phyloP scores from a whole-genome alignment of 345 rosid species.

The Sonneratia alba region DNA sequence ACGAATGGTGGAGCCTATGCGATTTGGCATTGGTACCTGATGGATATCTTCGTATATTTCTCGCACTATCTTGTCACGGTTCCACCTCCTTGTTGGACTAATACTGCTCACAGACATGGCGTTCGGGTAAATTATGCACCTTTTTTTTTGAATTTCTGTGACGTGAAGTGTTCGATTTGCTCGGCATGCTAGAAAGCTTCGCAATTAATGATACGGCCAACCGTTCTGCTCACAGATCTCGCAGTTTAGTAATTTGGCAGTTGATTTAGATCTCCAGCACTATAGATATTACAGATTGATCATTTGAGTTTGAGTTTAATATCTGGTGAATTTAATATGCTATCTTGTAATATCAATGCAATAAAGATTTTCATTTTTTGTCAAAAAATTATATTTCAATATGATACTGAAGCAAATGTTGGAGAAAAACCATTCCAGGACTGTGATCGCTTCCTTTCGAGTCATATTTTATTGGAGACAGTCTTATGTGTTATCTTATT shows the following conservation, averaged over 20 bases:
- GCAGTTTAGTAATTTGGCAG: background rate
- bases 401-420: background rate
- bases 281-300: background rate
- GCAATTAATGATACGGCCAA: background rate
- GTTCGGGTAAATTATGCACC: constrained; percentile 45
- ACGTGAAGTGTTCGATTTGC: background rate
- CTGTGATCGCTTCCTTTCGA: background rate
- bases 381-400: background rate
- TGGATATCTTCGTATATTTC: constrained; percentile 78
- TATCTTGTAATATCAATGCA: background rate
- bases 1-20: constrained; percentile 42
- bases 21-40: constrained; percentile 88
- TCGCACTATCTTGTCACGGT: constrained; percentile 67
- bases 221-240: background rate
- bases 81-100: constrained; percentile 93
- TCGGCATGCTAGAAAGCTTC: background rate
- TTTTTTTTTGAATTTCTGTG: background rate
- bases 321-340: background rate
- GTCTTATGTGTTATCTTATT: constrained; percentile 9
- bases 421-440: background rate
- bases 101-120: constrained; percentile 83
- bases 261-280: background rate
- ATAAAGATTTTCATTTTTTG: background rate
- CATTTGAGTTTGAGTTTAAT: background rate
- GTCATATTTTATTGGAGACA: no score